Conservation (phyloP, 2,329 filamentous ascomycete genomes). For the Phaeoacremonium minimum region DNA sequence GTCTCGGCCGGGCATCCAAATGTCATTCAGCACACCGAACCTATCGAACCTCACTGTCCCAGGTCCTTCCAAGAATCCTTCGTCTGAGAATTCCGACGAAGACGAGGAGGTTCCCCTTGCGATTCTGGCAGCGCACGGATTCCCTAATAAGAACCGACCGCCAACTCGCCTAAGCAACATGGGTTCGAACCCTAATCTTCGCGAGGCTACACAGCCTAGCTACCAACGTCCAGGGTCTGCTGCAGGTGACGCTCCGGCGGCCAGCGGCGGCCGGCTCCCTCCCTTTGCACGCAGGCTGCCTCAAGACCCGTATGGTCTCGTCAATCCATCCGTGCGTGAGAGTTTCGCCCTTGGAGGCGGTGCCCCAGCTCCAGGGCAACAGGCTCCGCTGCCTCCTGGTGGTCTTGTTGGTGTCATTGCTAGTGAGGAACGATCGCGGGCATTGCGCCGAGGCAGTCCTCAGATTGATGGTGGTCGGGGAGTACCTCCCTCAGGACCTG, state of each 20-base stretch:
- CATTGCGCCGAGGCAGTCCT: conserved; percentile 74
- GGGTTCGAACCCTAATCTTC: conserved; percentile 69
- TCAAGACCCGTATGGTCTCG: conserved; percentile 77
- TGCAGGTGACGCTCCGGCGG: conserved; percentile 43
- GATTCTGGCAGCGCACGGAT: conserved; percentile 84
- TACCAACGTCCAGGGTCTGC: conserved; percentile 51
- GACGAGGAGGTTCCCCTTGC: conserved; percentile 86
- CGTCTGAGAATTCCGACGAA: conserved; percentile 51
- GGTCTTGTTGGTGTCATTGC: conserved; percentile 87
- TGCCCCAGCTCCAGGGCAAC: conserved; percentile 30
- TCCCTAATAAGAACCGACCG: conserved; percentile 73
- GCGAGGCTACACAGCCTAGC: conserved; percentile 43
- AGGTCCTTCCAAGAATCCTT: conserved; percentile 27
- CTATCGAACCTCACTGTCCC: conserved; percentile 35
- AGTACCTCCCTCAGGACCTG: conserved; percentile 28
- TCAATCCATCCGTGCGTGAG: conserved; percentile 69
- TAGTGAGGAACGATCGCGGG: conserved; percentile 74
- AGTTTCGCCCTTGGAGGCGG: conserved; percentile 67
- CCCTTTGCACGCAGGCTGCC: conserved; percentile 80
- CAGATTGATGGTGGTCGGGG: conserved; percentile 48
- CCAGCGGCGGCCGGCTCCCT: conserved; percentile 54
- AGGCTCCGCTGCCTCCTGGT: conserved; percentile 56
- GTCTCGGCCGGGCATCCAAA: conserved; percentile 50
- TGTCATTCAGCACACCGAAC: conserved; percentile 61
- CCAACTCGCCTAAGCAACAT: conserved; percentile 62